Percentiles rank a stretch among this genome's conserved stretches.
phyloP scores from a whole-genome alignment of 176 grass and related monocot species.

The Dactylis glomerata region DNA sequence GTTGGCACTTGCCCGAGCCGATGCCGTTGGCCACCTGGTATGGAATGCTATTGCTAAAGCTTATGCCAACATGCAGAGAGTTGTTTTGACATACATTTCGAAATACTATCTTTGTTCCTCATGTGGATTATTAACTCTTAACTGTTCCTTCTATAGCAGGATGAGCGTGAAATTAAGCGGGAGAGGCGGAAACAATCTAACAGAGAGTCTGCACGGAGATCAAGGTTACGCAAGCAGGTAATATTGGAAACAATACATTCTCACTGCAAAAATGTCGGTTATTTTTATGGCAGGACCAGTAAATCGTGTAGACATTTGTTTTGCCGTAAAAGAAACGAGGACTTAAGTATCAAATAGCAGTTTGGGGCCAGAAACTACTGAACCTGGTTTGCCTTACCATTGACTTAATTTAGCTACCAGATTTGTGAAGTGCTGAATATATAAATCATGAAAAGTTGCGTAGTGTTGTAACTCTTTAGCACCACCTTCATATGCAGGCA shows the following conservation, averaged over 20 bases:
- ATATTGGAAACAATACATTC: constrained; percentile 8
- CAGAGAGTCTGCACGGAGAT: constrained; percentile 89
- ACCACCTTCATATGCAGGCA: background rate
- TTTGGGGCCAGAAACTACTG: background rate
- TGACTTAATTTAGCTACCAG: background rate
- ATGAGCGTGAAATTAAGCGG: constrained; percentile 82
- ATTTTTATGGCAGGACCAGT: background rate
- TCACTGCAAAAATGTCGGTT: background rate
- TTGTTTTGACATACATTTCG: constrained; percentile 10
- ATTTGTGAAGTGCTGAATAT: background rate
- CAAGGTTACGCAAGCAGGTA: constrained; percentile 95
- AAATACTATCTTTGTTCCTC: background rate
- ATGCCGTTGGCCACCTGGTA: constrained; percentile 35
- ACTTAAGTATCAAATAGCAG: background rate
- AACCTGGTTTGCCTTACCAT: background rate
- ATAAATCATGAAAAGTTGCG: background rate
- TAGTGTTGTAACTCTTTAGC: background rate
- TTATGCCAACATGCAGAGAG: background rate
- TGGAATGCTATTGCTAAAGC: background rate
- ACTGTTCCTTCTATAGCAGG: constrained; percentile 47
- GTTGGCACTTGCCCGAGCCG: constrained; percentile 28
- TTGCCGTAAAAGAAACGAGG: background rate
- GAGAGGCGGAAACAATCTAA: constrained; percentile 96
- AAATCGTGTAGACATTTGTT: constrained; percentile 8
- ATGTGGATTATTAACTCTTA: background rate